Evolutionary conservation across 2,329 filamentous ascomycete species (phyloP), one percentile per base, ranked within the genome.

Genomic region (Aureobasidium sp.): DNA sequence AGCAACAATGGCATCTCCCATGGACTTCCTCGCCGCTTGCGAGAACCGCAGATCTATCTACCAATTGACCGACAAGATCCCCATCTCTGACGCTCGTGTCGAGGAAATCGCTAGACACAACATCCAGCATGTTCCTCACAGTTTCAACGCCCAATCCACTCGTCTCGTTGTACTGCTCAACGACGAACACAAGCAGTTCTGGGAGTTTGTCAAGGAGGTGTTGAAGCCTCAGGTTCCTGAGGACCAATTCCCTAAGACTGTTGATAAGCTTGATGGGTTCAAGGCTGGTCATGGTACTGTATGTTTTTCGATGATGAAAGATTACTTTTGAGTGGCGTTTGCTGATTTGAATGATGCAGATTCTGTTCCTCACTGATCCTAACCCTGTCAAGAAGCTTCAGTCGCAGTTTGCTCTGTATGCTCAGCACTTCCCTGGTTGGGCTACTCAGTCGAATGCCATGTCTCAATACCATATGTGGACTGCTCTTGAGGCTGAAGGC

Each of bases 131-230:
- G 81, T 87, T 2, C 92, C 92, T 45, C 88, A 84, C 58, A 85
- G 87, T 66, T 97, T 96, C 86, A 96, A 97, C 85, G 88, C 85
- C 45, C 92, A 96, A 79, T 85, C 85, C 67, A 88, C 89, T 67
- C 87, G 92, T 63, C 77, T 88, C 62, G 82, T 96, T 51, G 82
- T 96, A 55, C 84, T 97, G 60, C 81, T 94, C 70, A 87, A 88
- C 70, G 83, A 82, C 64, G 89, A 96, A 75, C 92, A 97, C 79
- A 86, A 91, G 69, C 88, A 89, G 78, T 85, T 96, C 68, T 97
- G 92, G 93, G 86, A 90, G 72, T 80, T 91, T 63, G 81, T 85
- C 61, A 75, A 79, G 64, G 84, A 86, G 32, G 76, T 82, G 59
- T 80, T 93, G 62, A 85, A 87, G 78, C 78, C 79, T 27, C 82